Base-by-base conservation (phyloP, 257 asterid species). In the Datura wrightii region DNA sequence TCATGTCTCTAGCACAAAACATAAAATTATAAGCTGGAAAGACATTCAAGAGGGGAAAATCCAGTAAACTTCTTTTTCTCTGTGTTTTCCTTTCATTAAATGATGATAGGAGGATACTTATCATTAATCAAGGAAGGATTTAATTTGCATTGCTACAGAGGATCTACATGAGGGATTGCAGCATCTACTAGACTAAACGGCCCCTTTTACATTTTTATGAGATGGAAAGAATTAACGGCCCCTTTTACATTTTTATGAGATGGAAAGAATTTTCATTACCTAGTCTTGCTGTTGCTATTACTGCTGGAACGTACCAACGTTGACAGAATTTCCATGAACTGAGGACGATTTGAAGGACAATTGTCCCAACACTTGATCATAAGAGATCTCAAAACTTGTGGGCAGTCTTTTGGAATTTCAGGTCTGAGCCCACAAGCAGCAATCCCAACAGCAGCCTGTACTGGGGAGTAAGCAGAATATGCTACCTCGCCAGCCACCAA, bases 391-490 rank as follows among this genome's bases (percentile, higher is more conserved):
- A 97, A 93, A 69, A 92, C 86, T 69, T 90, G 96, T 37, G 98
- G 97, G 88, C 99, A 97, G 83, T 90, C 88, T 74, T 93, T 93
- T 1, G 99, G 98, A 58, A 97, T 94, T 37, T 94, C 98, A 36
- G 99, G 99, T 84, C 99, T 89, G 46, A 97, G 98, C 74, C 98
- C 98, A 88, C 99, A 97, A 0, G 99, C 99, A 74, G 99, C 98
- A 86, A 97, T 97, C 78, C 99, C 98, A 4, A 97, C 99, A 34
- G 99, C 99, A 60, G 99, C 99, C 85, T 95, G 98, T 66, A 97
- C 99, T 0, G 99, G 99, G n/a, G 99, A 97, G 83, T 86, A 93
- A 56, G 99, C 92, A 79, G 98, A 94, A 86, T 97, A 97, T 58
- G 98, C 99, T 37, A 92, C 90, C 91, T 97, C 98, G 41, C 99